Percentiles rank a stretch among this genome's conserved stretches.
Evolutionary conservation across 108 stramenopile genomes (phyloP).

Genomic region (Phaeodactylum tricornutum): DNA sequence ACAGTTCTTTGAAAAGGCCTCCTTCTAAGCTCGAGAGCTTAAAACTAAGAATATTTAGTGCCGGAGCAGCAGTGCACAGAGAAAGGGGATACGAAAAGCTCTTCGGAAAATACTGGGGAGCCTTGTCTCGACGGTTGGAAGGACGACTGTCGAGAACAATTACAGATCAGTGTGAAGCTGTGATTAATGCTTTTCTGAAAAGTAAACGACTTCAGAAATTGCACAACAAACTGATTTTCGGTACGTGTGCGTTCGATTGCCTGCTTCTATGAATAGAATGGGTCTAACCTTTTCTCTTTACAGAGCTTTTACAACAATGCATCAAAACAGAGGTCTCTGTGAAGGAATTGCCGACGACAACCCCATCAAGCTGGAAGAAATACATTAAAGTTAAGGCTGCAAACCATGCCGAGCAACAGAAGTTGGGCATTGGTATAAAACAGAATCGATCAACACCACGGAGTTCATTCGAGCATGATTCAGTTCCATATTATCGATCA

Average conservation of each 20-base stretch:
- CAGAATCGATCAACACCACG: neutral
- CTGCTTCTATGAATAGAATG: neutral
- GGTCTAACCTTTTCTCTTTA: neutral
- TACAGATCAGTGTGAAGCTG: constrained; percentile 16
- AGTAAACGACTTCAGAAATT: constrained; percentile 47
- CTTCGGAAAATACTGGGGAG: constrained; percentile 71
- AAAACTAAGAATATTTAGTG: neutral
- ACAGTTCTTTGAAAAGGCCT: too few relatives aligned
- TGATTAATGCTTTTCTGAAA: constrained; percentile 41
- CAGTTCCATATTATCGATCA: neutral
- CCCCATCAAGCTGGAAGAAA: constrained; percentile 1
- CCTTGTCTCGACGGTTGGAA: constrained; percentile 25
- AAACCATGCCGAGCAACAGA: constrained; percentile 8
- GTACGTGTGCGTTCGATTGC: constrained; percentile 16
- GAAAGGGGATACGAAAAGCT: constrained; percentile 31
- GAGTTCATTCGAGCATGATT: neutral
- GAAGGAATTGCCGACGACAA: constrained; percentile 5
- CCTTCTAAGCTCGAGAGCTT: too few relatives aligned
- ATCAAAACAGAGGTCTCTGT: constrained; percentile 6
- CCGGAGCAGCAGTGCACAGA: constrained; percentile 12
- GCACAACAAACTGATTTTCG: constrained; percentile 67
- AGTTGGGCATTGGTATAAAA: neutral
- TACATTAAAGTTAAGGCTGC: neutral
- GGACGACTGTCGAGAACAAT: constrained; percentile 8
- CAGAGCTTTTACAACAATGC: constrained; percentile 29